phyloP scores from a whole-genome alignment of 148 eudicot species.

The Nepenthes gracilis region DNA sequence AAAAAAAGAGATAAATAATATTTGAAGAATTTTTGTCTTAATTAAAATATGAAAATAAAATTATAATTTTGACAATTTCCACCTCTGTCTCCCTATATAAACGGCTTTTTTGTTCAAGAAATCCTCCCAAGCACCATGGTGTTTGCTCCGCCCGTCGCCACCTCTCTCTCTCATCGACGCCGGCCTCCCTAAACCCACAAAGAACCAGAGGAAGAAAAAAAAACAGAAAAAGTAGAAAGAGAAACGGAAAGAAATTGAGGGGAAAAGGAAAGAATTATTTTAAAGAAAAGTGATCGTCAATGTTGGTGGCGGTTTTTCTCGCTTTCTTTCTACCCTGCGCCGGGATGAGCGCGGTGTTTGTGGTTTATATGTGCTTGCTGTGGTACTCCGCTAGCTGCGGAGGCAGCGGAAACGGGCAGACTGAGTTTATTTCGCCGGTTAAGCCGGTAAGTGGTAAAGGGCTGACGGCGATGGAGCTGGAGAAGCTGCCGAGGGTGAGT shows the following conservation, averaged over 20 bases:
- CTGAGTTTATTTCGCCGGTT: slow-evolving; percentile 13
- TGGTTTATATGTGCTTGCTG: slow-evolving; percentile 59
- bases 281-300: background rate
- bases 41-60: no score
- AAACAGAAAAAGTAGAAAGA: no score
- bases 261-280: no score
- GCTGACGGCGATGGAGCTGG: slow-evolving; percentile 49
- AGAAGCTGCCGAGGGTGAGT: slow-evolving; percentile 54
- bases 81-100: no score
- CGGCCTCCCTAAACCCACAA: background rate
- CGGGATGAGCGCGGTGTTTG: slow-evolving; percentile 60
- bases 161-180: no score
- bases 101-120: no score
- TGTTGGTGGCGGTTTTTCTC: slow-evolving; percentile 53
- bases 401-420: background rate
- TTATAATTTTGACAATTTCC: no score
- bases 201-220: background rate
- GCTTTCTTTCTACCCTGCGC: slow-evolving; percentile 77
- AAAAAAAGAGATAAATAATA: no score
- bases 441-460: slow-evolving; percentile 38
- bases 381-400: slow-evolving; percentile 40
- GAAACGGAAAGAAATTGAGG: no score
- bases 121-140: no score
- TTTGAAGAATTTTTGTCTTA: no score
- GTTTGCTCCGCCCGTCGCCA: no score